Conservation (phyloP, 208 protist species). For the Trypanosoma scelopori region DNA sequence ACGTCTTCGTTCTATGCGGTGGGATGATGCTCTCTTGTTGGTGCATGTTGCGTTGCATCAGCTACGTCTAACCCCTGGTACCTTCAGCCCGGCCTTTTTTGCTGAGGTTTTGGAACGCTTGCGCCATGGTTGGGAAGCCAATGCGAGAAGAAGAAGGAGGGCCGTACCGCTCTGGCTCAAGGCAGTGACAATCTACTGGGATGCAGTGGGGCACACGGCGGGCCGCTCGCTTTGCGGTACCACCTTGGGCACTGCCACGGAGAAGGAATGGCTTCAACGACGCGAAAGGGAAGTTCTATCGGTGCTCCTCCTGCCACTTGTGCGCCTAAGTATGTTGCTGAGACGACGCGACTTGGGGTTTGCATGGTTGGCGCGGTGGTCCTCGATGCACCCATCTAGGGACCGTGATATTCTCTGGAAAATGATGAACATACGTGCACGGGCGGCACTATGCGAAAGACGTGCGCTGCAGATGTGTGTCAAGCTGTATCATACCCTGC, state of each 20-base stretch:
- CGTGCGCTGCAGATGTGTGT: constrained; percentile 29
- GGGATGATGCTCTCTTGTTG: constrained; percentile 13
- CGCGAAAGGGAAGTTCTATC: constrained; percentile 59
- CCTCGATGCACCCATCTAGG: constrained; percentile 29
- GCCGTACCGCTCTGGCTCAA: constrained; percentile 40
- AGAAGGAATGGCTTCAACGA: not conserved
- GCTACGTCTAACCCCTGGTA: constrained; percentile 18
- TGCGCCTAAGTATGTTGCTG: constrained; percentile 39
- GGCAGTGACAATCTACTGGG: constrained; percentile 66
- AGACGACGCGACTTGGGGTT: constrained; percentile 43
- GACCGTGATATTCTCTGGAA: constrained; percentile 30
- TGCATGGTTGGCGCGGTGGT: constrained; percentile 50
- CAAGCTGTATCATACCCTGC: constrained; percentile 13
- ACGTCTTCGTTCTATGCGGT: constrained; percentile 1
- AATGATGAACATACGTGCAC: constrained; percentile 42
- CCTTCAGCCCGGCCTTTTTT: constrained; percentile 28
- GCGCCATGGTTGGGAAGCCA: not conserved
- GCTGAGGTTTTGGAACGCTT: constrained; percentile 17
- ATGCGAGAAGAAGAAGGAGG: not conserved
- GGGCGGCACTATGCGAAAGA: constrained; percentile 44
- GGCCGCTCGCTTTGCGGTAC: not conserved
- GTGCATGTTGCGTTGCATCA: constrained; percentile 15
- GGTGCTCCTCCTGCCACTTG: constrained; percentile 46
- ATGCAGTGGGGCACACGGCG: constrained; percentile 64
- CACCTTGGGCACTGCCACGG: not conserved